Percentiles rank a stretch among this genome's conserved stretches.
These are phyloP conservation scores for Maudiozyma humilis DNA, from an alignment of 1,139 yeast genomes.

Conservation along the genomic window DNA sequence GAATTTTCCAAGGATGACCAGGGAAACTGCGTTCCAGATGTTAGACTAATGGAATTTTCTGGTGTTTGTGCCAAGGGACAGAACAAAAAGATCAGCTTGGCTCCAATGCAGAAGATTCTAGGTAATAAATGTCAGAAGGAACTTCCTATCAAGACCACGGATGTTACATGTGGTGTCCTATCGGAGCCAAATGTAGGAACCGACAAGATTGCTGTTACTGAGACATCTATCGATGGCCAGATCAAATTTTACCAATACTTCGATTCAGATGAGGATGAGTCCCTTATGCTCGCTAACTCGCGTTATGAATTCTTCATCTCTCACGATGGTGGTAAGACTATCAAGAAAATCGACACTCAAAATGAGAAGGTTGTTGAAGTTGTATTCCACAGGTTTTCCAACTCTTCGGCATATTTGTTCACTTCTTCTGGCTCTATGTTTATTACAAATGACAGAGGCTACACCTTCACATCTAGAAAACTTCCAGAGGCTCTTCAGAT, in stretches of 20 bases:
- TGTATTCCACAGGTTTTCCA: conserved; percentile 50
- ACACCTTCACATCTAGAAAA: conserved; percentile 37
- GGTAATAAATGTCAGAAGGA: conserved; percentile 42
- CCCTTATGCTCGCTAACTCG: conserved; percentile 56
- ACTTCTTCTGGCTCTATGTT: conserved; percentile 46
- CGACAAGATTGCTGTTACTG: conserved; percentile 23
- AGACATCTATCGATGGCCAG: conserved; percentile 30
- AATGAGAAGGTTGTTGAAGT: conserved; percentile 46
- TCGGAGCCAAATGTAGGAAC: conserved; percentile 13
- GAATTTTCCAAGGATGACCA: conserved; percentile 43
- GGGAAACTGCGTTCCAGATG: conserved; percentile 51
- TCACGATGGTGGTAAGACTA: conserved; percentile 66
- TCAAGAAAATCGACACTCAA: conserved; percentile 40
- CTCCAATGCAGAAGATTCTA: conserved; percentile 34
- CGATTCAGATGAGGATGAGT: conserved; percentile 48
- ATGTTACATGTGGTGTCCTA: conserved; percentile 30
- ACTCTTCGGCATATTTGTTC: conserved; percentile 57
- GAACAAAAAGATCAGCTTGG: conserved; percentile 11
- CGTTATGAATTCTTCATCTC: conserved; percentile 52
- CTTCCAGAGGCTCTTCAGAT: conserved; percentile 46
- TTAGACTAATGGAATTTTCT: conserved; percentile 27
- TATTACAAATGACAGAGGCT: conserved; percentile 63
- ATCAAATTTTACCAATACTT: conserved; percentile 31
- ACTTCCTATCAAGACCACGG: conserved; percentile 15
- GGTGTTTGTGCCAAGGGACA: conserved; percentile 30